phyloP scores from a whole-genome alignment of 1,139 yeast species.

The Magnusiomyces clavatus region DNA sequence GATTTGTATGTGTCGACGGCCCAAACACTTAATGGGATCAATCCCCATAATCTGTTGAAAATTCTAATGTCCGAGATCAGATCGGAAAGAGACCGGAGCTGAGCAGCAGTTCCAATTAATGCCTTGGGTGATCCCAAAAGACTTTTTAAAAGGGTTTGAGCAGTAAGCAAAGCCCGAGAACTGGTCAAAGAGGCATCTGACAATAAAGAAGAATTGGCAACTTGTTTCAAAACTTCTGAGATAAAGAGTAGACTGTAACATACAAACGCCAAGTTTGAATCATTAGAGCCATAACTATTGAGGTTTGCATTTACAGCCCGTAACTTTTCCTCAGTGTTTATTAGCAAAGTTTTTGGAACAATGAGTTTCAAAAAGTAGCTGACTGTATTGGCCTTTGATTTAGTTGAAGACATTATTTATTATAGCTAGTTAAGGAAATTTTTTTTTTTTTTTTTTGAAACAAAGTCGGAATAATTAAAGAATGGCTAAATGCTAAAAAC shows the following conservation, averaged over 20 bases:
- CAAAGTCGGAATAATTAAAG: too few relatives aligned
- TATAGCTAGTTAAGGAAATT: too few relatives aligned
- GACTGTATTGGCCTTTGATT: neutral
- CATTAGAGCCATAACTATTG: conserved; percentile 13
- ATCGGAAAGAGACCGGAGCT: conserved; percentile 25
- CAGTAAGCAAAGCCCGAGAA: too few relatives aligned
- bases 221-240: conserved; percentile 20
- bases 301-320: conserved; percentile 8
- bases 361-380: conserved; percentile 7
- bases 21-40: conserved; percentile 33
- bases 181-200: too few relatives aligned
- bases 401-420: too few relatives aligned
- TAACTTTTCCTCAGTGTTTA: conserved; percentile 5
- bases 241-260: conserved; percentile 26
- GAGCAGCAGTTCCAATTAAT: conserved; percentile 12
- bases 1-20: conserved; percentile 24
- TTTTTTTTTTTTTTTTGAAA: too few relatives aligned
- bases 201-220: conserved; percentile 11
- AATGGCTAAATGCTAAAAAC: too few relatives aligned
- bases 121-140: too few relatives aligned
- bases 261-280: conserved; percentile 22
- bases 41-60: conserved; percentile 34
- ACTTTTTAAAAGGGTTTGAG: too few relatives aligned
- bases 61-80: conserved; percentile 35
- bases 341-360: conserved; percentile 5